Conservation (phyloP, 108 stramenopile species). For the Conticribra weissflogii region DNA sequence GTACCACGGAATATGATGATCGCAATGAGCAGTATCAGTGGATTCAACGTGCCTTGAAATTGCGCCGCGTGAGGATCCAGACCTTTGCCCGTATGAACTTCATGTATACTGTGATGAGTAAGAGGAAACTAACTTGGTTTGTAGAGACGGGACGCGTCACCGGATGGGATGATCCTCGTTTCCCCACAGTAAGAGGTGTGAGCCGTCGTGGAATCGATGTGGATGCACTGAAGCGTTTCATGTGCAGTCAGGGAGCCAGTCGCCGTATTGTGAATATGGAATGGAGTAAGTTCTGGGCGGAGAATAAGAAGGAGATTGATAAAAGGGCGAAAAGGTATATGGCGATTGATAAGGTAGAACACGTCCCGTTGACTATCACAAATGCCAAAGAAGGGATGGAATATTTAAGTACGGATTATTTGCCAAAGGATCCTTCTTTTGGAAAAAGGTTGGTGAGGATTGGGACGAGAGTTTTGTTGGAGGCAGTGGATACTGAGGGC, state of each 20-base stretch:
- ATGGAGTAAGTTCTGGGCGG: slow-evolving; percentile 98
- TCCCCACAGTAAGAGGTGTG: slow-evolving; percentile 97
- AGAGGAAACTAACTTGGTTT: slow-evolving; percentile 98
- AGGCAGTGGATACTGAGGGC: slow-evolving; percentile 89
- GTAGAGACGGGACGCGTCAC: slow-evolving; percentile 94
- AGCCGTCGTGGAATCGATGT: slow-evolving; percentile 92
- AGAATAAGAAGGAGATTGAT: slow-evolving; percentile 97
- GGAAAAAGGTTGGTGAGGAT: slow-evolving; percentile 86
- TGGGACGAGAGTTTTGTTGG: slow-evolving; percentile 74
- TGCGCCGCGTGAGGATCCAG: slow-evolving; percentile 93
- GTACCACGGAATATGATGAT: slow-evolving; percentile 99
- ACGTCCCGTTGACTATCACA: slow-evolving; percentile 72
- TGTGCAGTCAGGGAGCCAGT: slow-evolving; percentile 89
- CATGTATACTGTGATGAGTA: slow-evolving; percentile 94
- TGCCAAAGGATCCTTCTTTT: slow-evolving; percentile 92
- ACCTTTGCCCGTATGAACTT: slow-evolving; percentile 98
- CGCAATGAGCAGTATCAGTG: slow-evolving; percentile 96
- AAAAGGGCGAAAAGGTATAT: slow-evolving; percentile 91
- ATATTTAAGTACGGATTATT: slow-evolving; percentile 70
- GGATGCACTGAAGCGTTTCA: slow-evolving; percentile 88
- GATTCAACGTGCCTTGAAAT: slow-evolving; percentile 82
- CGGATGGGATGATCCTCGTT: slow-evolving; percentile 98
- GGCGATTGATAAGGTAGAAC: slow-evolving; percentile 84
- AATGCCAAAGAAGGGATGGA: slow-evolving; percentile 65
- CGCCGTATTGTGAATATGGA: slow-evolving; percentile 96